phyloP scores from a whole-genome alignment of 306 rosid species.

The Mucuna pruriens region DNA sequence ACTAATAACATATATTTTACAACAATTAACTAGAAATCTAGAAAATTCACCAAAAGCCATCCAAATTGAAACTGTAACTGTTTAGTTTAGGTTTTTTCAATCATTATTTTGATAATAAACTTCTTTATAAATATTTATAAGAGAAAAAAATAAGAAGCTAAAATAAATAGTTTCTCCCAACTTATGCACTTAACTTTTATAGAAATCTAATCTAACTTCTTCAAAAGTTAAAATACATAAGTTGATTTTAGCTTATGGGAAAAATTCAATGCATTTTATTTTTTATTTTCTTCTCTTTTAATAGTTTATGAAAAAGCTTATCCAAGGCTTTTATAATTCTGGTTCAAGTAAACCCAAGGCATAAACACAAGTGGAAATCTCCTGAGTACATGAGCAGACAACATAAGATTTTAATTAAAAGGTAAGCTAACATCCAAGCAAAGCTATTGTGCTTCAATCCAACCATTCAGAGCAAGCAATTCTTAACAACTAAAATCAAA shows the following conservation, averaged over 20 bases:
- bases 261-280: too few species aligned
- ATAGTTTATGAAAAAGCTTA: too few species aligned
- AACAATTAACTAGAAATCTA: background rate
- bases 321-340: too few species aligned
- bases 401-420: background rate
- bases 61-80: background rate
- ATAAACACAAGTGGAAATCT: background rate
- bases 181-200: too few species aligned
- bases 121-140: too few species aligned
- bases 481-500: background rate
- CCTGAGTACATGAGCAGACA: background rate
- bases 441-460: background rate
- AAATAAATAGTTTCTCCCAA: too few species aligned
- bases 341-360: background rate
- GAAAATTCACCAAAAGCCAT: background rate
- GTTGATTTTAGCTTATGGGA: too few species aligned
- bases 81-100: conserved; percentile 10
- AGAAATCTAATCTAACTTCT: too few species aligned
- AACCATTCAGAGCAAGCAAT: conserved; percentile 18
- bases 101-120: too few species aligned
- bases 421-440: background rate
- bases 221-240: too few species aligned
- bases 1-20: background rate
- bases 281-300: too few species aligned
- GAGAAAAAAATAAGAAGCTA: too few species aligned